Base-by-base conservation (phyloP, 495 filamentous ascomycete species). In the Pyrenopolyporus hunteri region DNA sequence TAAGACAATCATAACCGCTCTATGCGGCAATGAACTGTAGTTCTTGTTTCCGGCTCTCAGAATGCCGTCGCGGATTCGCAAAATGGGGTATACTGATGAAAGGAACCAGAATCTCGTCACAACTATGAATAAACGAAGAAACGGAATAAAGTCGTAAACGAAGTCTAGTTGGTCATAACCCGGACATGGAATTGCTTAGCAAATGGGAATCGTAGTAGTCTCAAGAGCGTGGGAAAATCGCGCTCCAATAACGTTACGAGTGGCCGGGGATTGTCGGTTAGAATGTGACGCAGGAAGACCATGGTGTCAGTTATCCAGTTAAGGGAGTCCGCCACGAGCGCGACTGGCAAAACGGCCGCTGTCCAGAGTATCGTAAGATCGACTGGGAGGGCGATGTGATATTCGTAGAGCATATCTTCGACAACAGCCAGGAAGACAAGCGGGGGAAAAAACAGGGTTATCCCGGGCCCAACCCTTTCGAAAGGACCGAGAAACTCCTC, bases 21-120 rank as follows among this genome's bases (percentile, higher is more conserved):
- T 32, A 52, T 48, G 17, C 42, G 44, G 28, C 29, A 48, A 52
- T 46, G 26, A 9, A n/a, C n/a, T 8, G 25, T 6, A 40, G 35
- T 14, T 48, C 44, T 47, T 35, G 39, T 52, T 33, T 44, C 29
- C 16, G 13, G 53, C 40, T 28, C 44, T 43, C 20, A 25, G 33
- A 2, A 47, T 32, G 17, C 39, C 39, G 20, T 47, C 29, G 23
- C 52, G 14, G 47, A 50, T 44, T 64, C 19, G 49, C 50, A 10
- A 37, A 10, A 44, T 26, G 35, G 60, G 60, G 60, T 64, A 64
- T 64, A 64, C 26, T n/a, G 4, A 37, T n/a, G 46, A 57, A 40
- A 48, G 23, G 22, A 40, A 20, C 37, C 10, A 17, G 14, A 46
- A 39, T 14, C 2, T 32, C 13, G 25, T 46, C 29, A 31, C 10